These are phyloP conservation scores for Diplodia mutila DNA, from an alignment of 2,329 filamentous ascomycete species.

Conservation along the genomic window DNA sequence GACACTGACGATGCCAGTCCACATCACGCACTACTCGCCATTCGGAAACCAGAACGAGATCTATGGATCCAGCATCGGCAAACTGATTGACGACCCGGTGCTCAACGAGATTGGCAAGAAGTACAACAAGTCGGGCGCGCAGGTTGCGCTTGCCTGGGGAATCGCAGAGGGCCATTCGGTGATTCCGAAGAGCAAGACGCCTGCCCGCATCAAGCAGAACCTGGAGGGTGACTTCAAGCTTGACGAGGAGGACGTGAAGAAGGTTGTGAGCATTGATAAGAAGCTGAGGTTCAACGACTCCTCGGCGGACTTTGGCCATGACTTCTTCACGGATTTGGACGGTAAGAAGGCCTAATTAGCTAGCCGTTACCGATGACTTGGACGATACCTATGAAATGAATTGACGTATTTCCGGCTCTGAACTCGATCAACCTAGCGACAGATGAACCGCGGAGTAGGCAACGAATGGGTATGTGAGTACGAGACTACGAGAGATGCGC, in stretches of 20 bases:
- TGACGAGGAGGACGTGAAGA: conserved; percentile 57
- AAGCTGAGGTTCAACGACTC: conserved; percentile 67
- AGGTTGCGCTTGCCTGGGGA: conserved; percentile 84
- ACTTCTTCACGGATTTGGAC: conserved; percentile 63
- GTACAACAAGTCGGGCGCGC: conserved; percentile 74
- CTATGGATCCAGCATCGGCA: conserved; percentile 72
- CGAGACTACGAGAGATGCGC: too few relatives aligned
- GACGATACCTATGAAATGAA: conserved; percentile 1
- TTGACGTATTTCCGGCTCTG: background rate
- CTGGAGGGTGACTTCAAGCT: conserved; percentile 60
- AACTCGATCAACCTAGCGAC: background rate
- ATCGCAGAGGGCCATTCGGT: conserved; percentile 80
- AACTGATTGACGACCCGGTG: conserved; percentile 66
- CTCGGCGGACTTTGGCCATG: conserved; percentile 58
- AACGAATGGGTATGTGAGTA: too few relatives aligned
- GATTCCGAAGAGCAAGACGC: conserved; percentile 68
- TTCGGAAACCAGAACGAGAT: conserved; percentile 70
- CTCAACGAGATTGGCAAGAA: conserved; percentile 71
- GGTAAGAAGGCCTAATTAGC: conserved; percentile 48
- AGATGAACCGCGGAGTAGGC: too few relatives aligned
- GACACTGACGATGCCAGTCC: conserved; percentile 72
- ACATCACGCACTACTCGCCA: conserved; percentile 80
- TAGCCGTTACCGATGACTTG: background rate
- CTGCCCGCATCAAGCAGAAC: conserved; percentile 37
- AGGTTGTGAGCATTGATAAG: conserved; percentile 56